phyloP scores from a whole-genome alignment of 2,329 filamentous ascomycete genomes.

The Sporothrix variecibatus region DNA sequence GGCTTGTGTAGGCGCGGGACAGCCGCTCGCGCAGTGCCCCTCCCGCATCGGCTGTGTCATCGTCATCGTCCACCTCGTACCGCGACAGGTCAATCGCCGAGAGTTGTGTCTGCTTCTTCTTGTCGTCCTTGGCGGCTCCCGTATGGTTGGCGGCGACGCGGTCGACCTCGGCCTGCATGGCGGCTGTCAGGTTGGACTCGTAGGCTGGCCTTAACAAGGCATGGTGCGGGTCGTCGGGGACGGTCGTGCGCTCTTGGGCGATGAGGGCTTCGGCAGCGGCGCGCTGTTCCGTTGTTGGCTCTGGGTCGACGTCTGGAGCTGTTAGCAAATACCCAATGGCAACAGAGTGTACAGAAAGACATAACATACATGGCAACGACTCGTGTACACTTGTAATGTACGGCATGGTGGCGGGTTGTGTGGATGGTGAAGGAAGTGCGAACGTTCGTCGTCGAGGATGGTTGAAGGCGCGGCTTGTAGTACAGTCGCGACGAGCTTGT shows the following conservation, averaged over 20 bases:
- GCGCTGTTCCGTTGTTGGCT: slow-evolving; percentile 65
- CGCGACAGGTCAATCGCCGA: slow-evolving; percentile 72
- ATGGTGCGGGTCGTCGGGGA: slow-evolving; percentile 50
- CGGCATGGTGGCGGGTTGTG: slow-evolving; percentile 55
- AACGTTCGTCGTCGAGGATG: background rate
- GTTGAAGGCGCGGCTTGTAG: background rate
- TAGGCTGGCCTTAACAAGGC: slow-evolving; percentile 58
- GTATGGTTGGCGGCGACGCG: slow-evolving; percentile 59
- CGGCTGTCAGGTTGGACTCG: slow-evolving; percentile 60
- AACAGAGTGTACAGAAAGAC: background rate
- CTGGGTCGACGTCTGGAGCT: slow-evolving; percentile 74
- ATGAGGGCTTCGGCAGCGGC: slow-evolving; percentile 70
- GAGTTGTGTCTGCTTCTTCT: slow-evolving; percentile 40
- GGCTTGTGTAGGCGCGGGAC: slow-evolving; percentile 52
- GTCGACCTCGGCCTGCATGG: slow-evolving; percentile 67
- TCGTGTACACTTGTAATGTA: slow-evolving; percentile 72
- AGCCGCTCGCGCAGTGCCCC: slow-evolving; percentile 45
- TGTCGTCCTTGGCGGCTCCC: background rate
- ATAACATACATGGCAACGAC: slow-evolving; percentile 73
- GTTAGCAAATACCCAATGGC: slow-evolving; percentile 26
- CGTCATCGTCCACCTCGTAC: slow-evolving; percentile 73
- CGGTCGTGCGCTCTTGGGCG: slow-evolving; percentile 59
- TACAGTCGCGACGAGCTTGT: background rate
- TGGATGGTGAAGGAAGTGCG: background rate
- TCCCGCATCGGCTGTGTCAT: background rate